Conservation (phyloP, 352 stramenopile species). For the Aphanomyces astaci region DNA sequence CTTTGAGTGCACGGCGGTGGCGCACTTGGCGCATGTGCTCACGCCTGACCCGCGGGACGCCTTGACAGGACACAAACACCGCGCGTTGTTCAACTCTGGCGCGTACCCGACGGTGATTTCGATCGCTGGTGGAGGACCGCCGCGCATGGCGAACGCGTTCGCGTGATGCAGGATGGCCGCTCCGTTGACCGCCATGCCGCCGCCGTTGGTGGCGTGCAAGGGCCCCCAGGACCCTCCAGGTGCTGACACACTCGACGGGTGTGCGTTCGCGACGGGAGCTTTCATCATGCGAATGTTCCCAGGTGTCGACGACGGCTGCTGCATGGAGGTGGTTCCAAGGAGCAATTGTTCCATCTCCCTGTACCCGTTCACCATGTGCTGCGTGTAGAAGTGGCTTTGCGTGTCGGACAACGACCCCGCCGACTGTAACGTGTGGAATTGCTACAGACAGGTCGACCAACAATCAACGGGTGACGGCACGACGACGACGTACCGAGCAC, state of each 20-base stretch:
- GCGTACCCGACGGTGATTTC: slow-evolving; percentile 9
- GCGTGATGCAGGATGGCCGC: slow-evolving; percentile 1
- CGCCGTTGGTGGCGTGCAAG: too few relatives aligned
- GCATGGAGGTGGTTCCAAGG: background rate
- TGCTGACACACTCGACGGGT: background rate
- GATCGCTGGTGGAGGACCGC: background rate
- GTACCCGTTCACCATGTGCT: slow-evolving; percentile 9
- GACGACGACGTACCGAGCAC: slow-evolving; percentile 39
- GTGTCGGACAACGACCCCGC: background rate
- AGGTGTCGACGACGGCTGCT: background rate
- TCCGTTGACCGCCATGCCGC: too few relatives aligned
- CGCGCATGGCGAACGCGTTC: background rate
- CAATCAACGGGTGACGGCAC: too few relatives aligned
- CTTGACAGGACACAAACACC: slow-evolving; percentile 49
- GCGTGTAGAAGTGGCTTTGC: background rate
- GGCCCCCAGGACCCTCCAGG: background rate
- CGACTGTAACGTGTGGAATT: background rate
- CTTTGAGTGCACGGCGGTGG: slow-evolving; percentile 59
- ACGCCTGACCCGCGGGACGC: slow-evolving; percentile 33
- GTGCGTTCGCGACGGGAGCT: background rate
- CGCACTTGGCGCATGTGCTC: slow-evolving; percentile 40
- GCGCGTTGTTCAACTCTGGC: slow-evolving; percentile 33
- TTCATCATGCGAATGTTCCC: background rate
- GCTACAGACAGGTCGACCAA: background rate
- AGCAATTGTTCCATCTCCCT: background rate